Evolutionary conservation across 805 yeast genomes (phyloP).

Genomic region (Candida verbasci): DNA sequence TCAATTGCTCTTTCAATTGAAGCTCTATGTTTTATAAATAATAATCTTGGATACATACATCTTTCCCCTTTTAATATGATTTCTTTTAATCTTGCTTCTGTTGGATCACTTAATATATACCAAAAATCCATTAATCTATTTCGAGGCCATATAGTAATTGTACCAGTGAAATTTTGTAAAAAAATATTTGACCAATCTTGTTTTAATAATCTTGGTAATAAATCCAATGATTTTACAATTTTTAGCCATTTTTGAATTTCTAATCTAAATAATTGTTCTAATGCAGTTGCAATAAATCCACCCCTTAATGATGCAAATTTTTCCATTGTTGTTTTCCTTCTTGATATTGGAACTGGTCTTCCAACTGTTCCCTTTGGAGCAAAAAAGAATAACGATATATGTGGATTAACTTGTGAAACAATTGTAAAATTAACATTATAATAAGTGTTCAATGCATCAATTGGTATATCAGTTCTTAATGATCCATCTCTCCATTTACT

Average conservation of each 20-base stretch:
- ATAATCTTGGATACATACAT: conserved; percentile 60
- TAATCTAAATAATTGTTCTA: conserved; percentile 64
- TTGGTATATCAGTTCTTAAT: conserved; percentile 72
- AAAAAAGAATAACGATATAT: conserved; percentile 67
- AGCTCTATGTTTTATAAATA: conserved; percentile 61
- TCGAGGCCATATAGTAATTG: conserved; percentile 74
- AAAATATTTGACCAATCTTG: conserved; percentile 81
- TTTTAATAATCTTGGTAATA: conserved; percentile 63
- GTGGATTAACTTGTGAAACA: conserved; percentile 83
- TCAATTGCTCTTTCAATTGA: conserved; percentile 63
- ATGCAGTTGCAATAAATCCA: conserved; percentile 69
- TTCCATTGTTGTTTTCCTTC: conserved; percentile 34
- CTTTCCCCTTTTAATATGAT: conserved; percentile 61
- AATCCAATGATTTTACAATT: conserved; percentile 57
- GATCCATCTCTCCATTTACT: conserved; percentile 79
- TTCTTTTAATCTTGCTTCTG: conserved; percentile 48
- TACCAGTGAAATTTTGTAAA: conserved; percentile 70
- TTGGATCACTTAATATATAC: conserved; percentile 66
- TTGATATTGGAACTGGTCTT: conserved; percentile 58
- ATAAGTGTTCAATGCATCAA: conserved; percentile 67
- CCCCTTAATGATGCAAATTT: conserved; percentile 54
- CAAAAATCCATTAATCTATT: conserved; percentile 54
- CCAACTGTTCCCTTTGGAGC: conserved; percentile 82
- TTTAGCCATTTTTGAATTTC: conserved; percentile 78
- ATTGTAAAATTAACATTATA: conserved; percentile 72